phyloP scores from a whole-genome alignment of 2,329 filamentous ascomycete species.

The Neodidymelliopsis sp. region DNA sequence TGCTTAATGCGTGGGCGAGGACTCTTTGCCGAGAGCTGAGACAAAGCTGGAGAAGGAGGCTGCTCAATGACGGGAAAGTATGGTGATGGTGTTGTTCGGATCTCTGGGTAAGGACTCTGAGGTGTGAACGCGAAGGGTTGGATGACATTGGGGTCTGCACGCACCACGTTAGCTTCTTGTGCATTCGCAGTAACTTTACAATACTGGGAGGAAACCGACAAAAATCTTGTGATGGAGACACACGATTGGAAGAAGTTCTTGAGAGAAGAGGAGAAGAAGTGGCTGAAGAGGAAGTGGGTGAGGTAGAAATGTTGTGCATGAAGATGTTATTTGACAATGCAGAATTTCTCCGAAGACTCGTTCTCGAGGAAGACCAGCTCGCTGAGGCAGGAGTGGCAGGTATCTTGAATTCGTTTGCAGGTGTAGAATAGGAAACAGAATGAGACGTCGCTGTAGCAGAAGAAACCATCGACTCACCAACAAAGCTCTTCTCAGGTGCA shows the following conservation, averaged over 20 bases:
- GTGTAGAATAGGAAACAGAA: constrained; percentile 25
- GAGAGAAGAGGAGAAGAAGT: background rate
- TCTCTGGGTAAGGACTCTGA: constrained; percentile 53
- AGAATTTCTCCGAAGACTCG: constrained; percentile 33
- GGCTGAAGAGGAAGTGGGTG: background rate
- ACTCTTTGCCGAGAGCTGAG: constrained; percentile 59
- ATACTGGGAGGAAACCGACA: constrained; percentile 49
- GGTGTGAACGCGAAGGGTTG: constrained; percentile 57
- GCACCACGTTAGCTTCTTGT: constrained; percentile 22
- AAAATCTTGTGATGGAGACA: constrained; percentile 18
- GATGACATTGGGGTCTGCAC: constrained; percentile 65
- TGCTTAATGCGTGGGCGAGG: constrained; percentile 56
- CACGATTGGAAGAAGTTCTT: background rate
- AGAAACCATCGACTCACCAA: constrained; percentile 58
- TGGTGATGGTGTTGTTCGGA: constrained; percentile 50
- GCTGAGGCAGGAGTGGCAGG: constrained; percentile 50
- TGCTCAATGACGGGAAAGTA: constrained; percentile 53
- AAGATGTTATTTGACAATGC: constrained; percentile 21
- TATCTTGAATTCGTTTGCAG: constrained; percentile 40
- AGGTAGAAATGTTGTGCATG: background rate
- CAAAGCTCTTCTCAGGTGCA: constrained; percentile 56
- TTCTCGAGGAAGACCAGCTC: constrained; percentile 39
- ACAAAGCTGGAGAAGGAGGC: constrained; percentile 70
- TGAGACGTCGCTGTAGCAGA: constrained; percentile 29
- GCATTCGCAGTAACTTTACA: background rate